Evolutionary conservation across 345 rosid genomes (phyloP).

Genomic region (Bretschneidera sinensis): DNA sequence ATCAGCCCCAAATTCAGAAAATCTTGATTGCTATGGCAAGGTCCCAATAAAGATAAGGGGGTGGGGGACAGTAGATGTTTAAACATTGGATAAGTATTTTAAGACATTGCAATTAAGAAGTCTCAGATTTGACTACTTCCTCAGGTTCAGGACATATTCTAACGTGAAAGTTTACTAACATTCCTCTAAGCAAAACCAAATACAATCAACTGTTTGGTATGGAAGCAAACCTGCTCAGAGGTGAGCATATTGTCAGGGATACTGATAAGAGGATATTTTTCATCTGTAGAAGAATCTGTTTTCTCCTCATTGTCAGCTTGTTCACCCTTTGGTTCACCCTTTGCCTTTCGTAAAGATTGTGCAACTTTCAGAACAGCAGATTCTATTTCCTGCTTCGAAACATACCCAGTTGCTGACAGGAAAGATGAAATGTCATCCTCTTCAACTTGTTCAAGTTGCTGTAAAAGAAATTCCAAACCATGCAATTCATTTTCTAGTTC

Average conservation of each 20-base stretch:
- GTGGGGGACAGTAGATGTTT: not conserved
- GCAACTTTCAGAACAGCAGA: constrained; percentile 49
- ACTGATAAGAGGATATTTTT: constrained; percentile 68
- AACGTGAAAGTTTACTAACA: no score
- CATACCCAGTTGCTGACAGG: constrained; percentile 71
- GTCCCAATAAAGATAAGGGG: not conserved
- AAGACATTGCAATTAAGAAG: no score
- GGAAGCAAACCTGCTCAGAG: constrained; percentile 62
- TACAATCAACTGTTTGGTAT: not conserved
- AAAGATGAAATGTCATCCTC: constrained; percentile 58
- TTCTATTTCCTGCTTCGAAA: constrained; percentile 83
- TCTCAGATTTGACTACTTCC: no score
- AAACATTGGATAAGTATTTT: no score
- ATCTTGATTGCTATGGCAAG: no score
- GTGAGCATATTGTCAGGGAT: constrained; percentile 77
- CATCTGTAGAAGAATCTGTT: constrained; percentile 43
- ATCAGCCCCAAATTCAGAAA: no score
- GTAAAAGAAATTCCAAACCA: constrained; percentile 76
- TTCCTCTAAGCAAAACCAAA: no score
- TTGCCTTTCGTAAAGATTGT: constrained; percentile 72
- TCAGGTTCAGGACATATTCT: no score
- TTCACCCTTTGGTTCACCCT: constrained; percentile 77
- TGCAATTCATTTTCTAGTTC: constrained; percentile 77
- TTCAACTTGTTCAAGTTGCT: constrained; percentile 75
- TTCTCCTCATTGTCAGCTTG: constrained; percentile 73